These are phyloP conservation scores for Fusarium solani-melongenae DNA, from an alignment of 2,329 filamentous ascomycete species.

Conservation along the genomic window DNA sequence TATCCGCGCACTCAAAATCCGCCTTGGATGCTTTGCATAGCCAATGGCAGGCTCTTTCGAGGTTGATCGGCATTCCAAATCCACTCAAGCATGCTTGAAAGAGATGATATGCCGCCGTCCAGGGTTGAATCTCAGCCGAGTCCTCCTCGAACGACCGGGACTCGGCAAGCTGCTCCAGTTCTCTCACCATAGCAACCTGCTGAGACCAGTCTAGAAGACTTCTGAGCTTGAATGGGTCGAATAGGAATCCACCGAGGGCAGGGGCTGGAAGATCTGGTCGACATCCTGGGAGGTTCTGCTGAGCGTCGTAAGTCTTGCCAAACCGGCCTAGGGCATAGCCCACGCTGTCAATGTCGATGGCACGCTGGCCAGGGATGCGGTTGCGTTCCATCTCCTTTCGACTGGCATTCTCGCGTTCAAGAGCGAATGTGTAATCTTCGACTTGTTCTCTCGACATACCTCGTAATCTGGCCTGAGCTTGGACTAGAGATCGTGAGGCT, in stretches of 20 bases:
- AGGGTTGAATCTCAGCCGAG: constrained; percentile 2
- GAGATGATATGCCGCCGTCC: background rate
- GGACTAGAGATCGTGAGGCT: background rate
- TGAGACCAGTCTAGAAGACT: background rate
- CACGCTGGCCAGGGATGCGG: background rate
- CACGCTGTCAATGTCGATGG: background rate
- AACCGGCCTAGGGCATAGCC: background rate
- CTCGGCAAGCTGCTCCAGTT: background rate
- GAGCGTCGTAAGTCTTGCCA: background rate
- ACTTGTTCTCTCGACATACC: constrained; percentile 2
- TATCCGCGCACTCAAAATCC: background rate
- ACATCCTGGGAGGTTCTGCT: constrained; percentile 6
- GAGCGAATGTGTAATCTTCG: background rate
- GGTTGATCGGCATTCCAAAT: background rate
- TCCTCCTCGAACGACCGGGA: background rate
- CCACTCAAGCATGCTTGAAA: constrained; percentile 5
- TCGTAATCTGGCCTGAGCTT: constrained; percentile 2
- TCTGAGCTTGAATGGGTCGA: background rate
- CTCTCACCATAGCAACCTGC: background rate
- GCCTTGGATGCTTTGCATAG: background rate
- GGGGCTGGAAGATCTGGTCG: background rate
- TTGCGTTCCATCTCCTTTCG: background rate
- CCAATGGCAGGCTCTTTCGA: background rate
- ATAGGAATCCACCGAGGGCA: background rate
- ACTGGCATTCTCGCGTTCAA: background rate